Percentiles rank a stretch among this genome's conserved stretches.
Conservation (phyloP, 306 rosid species). For the Quercus gilva region DNA sequence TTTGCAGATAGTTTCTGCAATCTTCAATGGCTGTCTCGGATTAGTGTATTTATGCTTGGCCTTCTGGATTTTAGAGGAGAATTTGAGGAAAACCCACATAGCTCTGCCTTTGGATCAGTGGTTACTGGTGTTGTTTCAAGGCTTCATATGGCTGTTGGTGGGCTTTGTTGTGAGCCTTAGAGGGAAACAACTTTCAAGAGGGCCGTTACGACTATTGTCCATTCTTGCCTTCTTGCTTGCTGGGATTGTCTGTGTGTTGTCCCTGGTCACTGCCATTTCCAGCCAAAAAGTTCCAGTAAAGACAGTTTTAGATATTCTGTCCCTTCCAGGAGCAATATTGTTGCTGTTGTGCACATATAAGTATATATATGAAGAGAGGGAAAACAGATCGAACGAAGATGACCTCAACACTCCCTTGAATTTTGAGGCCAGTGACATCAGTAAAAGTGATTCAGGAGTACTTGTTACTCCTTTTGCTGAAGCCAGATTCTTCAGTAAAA, state of each 20-base stretch:
- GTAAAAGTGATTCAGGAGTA: conserved; percentile 21
- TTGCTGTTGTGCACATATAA: conserved; percentile 44
- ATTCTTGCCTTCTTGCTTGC: conserved; percentile 46
- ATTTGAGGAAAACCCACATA: conserved; percentile 26
- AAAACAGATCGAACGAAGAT: conserved; percentile 8
- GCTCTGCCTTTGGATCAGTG: conserved; percentile 55
- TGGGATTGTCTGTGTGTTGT: conserved; percentile 34
- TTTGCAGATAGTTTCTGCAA: conserved; percentile 42
- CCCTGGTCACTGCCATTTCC: conserved; percentile 40
- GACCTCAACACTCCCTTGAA: conserved; percentile 46
- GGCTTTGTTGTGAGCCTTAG: conserved; percentile 46
- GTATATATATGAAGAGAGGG: conserved; percentile 10
- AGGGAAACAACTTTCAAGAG: conserved; percentile 42
- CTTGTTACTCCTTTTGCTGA: conserved; percentile 49
- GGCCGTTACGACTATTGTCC: conserved; percentile 40
- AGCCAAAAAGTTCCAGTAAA: conserved; percentile 32
- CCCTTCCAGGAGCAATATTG: conserved; percentile 54
- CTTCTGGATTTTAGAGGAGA: conserved; percentile 53
- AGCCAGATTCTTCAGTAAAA: conserved; percentile 55
- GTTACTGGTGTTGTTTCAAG: conserved; percentile 57
- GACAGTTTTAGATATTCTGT: conserved; percentile 40
- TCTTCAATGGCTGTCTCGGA: conserved; percentile 45
- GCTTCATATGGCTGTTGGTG: conserved; percentile 67
- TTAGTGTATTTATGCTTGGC: conserved; percentile 46
- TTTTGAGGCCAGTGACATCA: conserved; percentile 9